Percentiles rank a stretch among this genome's conserved stretches.
Evolutionary conservation across 1,284 basidiomycete species (phyloP).

Genomic region (Phlebopus sp.): DNA sequence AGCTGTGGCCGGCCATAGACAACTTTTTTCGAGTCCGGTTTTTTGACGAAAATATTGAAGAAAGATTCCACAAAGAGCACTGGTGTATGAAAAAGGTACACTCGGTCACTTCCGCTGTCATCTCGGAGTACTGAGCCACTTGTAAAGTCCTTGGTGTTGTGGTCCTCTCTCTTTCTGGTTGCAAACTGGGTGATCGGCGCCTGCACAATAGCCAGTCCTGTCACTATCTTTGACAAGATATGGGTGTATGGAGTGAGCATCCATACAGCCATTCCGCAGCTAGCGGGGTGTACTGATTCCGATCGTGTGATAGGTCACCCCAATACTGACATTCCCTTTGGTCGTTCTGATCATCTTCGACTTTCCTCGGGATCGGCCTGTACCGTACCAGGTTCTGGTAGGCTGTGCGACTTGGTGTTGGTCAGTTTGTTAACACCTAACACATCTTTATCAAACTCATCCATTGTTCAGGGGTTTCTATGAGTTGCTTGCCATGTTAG

Average conservation of each 20-base stretch:
- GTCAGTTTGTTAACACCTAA: slow-evolving; percentile 31
- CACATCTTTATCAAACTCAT: slow-evolving; percentile 8
- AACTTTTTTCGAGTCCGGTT: slow-evolving; percentile 59
- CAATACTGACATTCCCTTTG: slow-evolving; percentile 40
- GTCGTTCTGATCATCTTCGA: slow-evolving; percentile 63
- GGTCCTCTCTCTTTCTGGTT: slow-evolving; percentile 64
- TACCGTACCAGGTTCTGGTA: slow-evolving; percentile 60
- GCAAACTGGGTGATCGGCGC: slow-evolving; percentile 68
- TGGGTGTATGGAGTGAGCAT: slow-evolving; percentile 59
- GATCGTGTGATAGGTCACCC: slow-evolving; percentile 38
- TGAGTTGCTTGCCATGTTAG: slow-evolving; percentile 58
- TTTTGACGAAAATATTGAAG: slow-evolving; percentile 56
- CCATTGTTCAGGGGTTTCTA: slow-evolving; percentile 40
- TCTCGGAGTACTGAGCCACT: background rate
- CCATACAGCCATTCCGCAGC: background rate
- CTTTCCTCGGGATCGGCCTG: slow-evolving; percentile 59
- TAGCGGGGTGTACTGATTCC: slow-evolving; percentile 33
- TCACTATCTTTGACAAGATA: slow-evolving; percentile 50
- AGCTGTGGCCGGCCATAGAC: slow-evolving; percentile 38
- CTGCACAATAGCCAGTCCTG: slow-evolving; percentile 48
- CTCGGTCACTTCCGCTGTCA: background rate
- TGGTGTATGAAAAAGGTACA: slow-evolving; percentile 51
- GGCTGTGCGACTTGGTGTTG: slow-evolving; percentile 57
- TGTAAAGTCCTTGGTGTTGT: slow-evolving; percentile 52
- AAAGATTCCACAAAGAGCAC: slow-evolving; percentile 51